These are phyloP conservation scores for Xylaria arbuscula DNA, from an alignment of 2,329 filamentous ascomycete genomes.

Conservation along the genomic window DNA sequence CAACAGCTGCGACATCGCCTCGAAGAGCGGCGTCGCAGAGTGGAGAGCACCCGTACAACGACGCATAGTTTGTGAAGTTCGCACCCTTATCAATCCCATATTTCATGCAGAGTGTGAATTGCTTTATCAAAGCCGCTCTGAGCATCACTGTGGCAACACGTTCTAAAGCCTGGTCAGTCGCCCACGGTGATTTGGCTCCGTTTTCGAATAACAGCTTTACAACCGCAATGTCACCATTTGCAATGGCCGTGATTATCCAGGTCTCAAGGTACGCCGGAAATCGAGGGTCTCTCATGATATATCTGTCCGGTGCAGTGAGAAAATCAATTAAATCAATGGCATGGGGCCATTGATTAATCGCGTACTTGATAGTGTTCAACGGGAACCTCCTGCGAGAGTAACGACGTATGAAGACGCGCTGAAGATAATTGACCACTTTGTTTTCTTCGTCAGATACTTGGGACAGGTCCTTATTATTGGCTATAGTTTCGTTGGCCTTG, in stretches of 20 bases:
- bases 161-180: constrained; percentile 6
- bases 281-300: not conserved
- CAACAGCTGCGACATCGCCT: too few relatives aligned
- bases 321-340: not conserved
- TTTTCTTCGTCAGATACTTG: too few relatives aligned
- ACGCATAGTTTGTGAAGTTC: too few relatives aligned
- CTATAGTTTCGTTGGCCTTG: too few relatives aligned
- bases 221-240: constrained; percentile 3
- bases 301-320: not conserved
- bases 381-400: not conserved
- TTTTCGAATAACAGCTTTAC: constrained; percentile 13
- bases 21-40: too few relatives aligned
- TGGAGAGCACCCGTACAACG: too few relatives aligned
- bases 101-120: not conserved
- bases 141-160: not conserved
- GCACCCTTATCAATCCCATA: not conserved
- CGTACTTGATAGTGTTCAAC: not conserved
- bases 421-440: not conserved
- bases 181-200: constrained; percentile 2
- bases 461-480: too few relatives aligned
- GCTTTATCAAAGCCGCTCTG: not conserved
- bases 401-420: not conserved
- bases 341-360: constrained; percentile 1
- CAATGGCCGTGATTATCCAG: not conserved
- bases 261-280: not conserved